Base-by-base conservation (phyloP, 768 basidiomycete species). In the Boletus sp. region DNA sequence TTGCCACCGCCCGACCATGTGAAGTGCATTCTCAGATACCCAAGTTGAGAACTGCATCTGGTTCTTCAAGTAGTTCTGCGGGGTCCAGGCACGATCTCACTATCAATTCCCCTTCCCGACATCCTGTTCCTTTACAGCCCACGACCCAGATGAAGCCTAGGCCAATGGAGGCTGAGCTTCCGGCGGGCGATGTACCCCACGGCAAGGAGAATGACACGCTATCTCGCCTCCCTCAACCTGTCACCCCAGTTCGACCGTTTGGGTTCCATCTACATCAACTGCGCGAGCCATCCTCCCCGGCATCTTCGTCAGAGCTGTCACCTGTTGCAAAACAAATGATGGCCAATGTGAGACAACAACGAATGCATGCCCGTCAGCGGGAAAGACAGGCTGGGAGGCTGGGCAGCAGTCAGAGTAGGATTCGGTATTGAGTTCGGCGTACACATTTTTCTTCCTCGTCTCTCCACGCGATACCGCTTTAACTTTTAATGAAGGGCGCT, bases 251-350 rank as follows among this genome's bases (percentile, higher is more conserved):
- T 19, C 76, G 74, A 43, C 74, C 76, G 10, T 79, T 80, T 7
- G 65, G 68, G 29, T 72, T 72, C 13, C 75, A 72, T 53, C 64
- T 67, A 30, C 58, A 65, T 5, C 54, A 71, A 30, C 48, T 69
- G 32, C 50, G 30, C 6, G 69, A 65, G 3, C 64, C 61, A 46
- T 79, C 84, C 4, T 88, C 86, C 2, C 86, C 88, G 21, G 79
- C 85, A 23, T 84, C 81, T 29, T 88, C 88, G 3, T 80, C 87
- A 10, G 89, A 90, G 57, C 72, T 91, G 47, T 90, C 88, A 19
- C 86, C 86, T 14, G 72, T 84, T 32, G 84, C 80, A 6, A 78
- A 76, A 59, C 77, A 84, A 64, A 76, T 90, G 63, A 90, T 90
- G 88, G 71, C 73, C 53, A 78, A 84, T 60, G 65, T 85, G 41